A percentile compares a stretch with the other conserved stretches of the same genome.
Evolutionary conservation across 768 basidiomycete genomes (phyloP).

Genomic region (Tephrocybe sp.): DNA sequence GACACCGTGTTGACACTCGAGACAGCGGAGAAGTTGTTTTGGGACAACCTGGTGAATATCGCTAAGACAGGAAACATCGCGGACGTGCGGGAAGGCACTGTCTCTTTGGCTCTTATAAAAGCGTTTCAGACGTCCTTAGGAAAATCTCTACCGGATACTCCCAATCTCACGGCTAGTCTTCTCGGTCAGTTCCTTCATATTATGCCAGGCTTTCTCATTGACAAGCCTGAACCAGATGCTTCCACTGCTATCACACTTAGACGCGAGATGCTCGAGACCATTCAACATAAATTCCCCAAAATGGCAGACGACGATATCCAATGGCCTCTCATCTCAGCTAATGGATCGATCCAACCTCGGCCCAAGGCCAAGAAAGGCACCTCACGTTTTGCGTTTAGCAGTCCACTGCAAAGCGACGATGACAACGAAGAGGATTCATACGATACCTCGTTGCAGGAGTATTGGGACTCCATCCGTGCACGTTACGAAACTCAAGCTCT

Average conservation of each 20-base stretch:
- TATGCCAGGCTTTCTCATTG: background rate
- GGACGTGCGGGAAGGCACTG: conserved; percentile 70
- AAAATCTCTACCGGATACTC: conserved; percentile 44
- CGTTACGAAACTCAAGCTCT: conserved; percentile 51
- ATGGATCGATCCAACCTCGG: conserved; percentile 39
- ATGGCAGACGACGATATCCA: conserved; percentile 56
- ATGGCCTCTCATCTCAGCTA: conserved; percentile 62
- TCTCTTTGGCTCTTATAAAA: conserved; percentile 67
- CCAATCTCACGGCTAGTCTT: conserved; percentile 58
- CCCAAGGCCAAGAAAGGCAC: conserved; percentile 16
- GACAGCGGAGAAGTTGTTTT: conserved; percentile 69
- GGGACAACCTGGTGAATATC: conserved; percentile 56
- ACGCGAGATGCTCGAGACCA: conserved; percentile 82
- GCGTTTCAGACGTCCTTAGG: conserved; percentile 84
- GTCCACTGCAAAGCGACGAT: conserved; percentile 34
- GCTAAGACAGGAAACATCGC: conserved; percentile 59
- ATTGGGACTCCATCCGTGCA: conserved; percentile 59
- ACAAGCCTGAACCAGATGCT: conserved; percentile 48
- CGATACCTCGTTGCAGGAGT: conserved; percentile 39
- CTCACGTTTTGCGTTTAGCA: conserved; percentile 15
- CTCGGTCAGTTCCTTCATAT: conserved; percentile 46
- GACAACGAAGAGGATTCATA: conserved; percentile 31
- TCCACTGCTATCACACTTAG: conserved; percentile 76
- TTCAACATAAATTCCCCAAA: conserved; percentile 64
- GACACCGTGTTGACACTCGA: conserved; percentile 61